Conservation (phyloP, 2,329 filamentous ascomycete species). For the Ascochyta koolunga region DNA sequence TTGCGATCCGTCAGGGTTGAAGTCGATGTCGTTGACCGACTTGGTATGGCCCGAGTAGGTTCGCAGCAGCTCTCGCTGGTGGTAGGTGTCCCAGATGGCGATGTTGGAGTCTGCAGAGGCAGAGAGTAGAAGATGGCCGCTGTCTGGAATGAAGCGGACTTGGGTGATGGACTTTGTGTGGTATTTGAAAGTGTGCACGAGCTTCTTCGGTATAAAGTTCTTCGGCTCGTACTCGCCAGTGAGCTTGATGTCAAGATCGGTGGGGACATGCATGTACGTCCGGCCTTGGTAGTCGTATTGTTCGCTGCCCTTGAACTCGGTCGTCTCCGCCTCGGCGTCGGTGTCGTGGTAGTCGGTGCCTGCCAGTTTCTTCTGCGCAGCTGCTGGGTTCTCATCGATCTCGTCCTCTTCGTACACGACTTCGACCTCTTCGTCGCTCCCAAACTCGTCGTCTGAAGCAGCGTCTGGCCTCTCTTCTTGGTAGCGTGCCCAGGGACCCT, state of each 20-base stretch:
- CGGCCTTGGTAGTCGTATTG: constrained; percentile 92
- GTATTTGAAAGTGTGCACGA: constrained; percentile 89
- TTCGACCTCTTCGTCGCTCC: constrained; percentile 73
- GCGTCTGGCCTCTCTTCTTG: constrained; percentile 71
- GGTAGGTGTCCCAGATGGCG: constrained; percentile 94
- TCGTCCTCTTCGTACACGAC: constrained; percentile 79
- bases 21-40: constrained; percentile 86
- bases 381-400: constrained; percentile 62
- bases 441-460: constrained; percentile 66
- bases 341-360: constrained; percentile 59
- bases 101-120: constrained; percentile 89
- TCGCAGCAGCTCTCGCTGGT: constrained; percentile 83
- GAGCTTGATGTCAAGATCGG: constrained; percentile 60
- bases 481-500: constrained; percentile 94
- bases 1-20: constrained; percentile 79
- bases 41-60: constrained; percentile 93
- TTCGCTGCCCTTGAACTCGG: constrained; percentile 81
- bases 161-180: constrained; percentile 83
- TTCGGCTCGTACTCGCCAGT: constrained; percentile 78
- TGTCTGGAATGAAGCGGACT: constrained; percentile 85
- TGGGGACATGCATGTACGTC: constrained; percentile 97
- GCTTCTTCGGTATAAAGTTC: constrained; percentile 94
- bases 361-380: constrained; percentile 65
- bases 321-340: constrained; percentile 69
- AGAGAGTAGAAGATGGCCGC: constrained; percentile 86